Base-by-base conservation (phyloP, 192 early-diverging fungal species). In the Haplosporangium gracile region DNA sequence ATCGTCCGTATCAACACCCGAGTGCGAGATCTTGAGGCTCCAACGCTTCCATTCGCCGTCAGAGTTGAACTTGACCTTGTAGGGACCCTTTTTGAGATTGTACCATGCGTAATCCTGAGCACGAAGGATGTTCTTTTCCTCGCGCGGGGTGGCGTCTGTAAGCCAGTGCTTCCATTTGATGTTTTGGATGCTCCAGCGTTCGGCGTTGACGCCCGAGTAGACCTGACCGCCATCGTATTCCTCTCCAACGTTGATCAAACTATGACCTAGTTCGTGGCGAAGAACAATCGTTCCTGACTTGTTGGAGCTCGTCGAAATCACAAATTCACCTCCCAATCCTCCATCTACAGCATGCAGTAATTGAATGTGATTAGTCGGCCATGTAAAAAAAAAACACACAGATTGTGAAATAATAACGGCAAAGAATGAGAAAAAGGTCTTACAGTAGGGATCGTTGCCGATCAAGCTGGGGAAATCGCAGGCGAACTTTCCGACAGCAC, bases 301-400 rank as follows among this genome's bases (percentile, higher is more conserved):
- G 49, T 89, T 80, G 26, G 90, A 91, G 75, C 80, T 82, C 32
- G 93, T 93, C 18, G 90, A 89, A 77, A 93, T 93, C 47, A 90
- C 89, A 83, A 93, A 93, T 75, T 93, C 92, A 29, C 93, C 93
- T 36, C 93, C 93, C 20, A 93, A 88, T 5, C 93, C 93, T 70
- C 93, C 93, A 79, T 93, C 78, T 79, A 65, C 10, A 70, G 32
- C 34, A 22, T 20, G 18, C 18, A 18, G 16, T 20, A 22, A 22
- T 51, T 51, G 42, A 43, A 5, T 36, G 10, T 43, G 42, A 10
- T 43, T 43, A 43, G 42, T 43, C 6, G 6, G 42, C 5, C 5
- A 10, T 43, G 0, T 11, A 11, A 43, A 43, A 43, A 43, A 11
- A 43, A 43, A 10, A 43, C 24, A n/a, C 32, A 32, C 34, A 20